A percentile compares a stretch with the other conserved stretches of the same genome.
These are phyloP conservation scores for Fusarium tanahbumbuense DNA, from an alignment of 2,329 filamentous ascomycete species.

Conservation along the genomic window DNA sequence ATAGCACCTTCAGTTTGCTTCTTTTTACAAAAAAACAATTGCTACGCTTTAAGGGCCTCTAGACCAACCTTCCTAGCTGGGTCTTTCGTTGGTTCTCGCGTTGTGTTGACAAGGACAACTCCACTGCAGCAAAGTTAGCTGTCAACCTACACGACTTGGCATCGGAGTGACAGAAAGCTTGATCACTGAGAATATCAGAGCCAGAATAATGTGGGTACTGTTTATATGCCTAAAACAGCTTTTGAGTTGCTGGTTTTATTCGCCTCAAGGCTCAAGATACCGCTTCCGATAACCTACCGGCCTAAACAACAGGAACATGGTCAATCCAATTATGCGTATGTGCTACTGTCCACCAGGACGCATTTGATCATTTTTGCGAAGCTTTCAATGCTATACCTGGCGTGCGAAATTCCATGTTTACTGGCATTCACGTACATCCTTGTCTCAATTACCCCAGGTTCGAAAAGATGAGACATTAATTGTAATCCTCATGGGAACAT, in stretches of 20 bases:
- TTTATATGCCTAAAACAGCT: no score
- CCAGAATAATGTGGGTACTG: background rate
- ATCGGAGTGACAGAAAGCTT: background rate
- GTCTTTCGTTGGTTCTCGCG: background rate
- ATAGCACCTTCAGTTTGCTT: background rate
- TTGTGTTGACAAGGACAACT: background rate
- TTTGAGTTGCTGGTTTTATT: background rate
- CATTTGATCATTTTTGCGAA: no score
- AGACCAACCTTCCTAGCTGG: background rate
- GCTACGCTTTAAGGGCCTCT: background rate
- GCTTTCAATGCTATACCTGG: no score
- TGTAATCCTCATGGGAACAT: no score
- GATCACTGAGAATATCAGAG: background rate
- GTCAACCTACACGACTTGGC: background rate
- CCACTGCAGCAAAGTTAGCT: background rate
- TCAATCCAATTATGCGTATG: no score
- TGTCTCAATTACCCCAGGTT: background rate
- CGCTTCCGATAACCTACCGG: no score
- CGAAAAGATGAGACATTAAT: background rate
- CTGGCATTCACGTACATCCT: background rate
- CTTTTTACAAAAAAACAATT: background rate
- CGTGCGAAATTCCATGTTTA: no score
- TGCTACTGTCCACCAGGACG: no score
- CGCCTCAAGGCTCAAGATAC: background rate
- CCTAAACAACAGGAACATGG: no score